Evolutionary conservation across 345 rosid species (phyloP).

Genomic region (Nasturtium officinale): DNA sequence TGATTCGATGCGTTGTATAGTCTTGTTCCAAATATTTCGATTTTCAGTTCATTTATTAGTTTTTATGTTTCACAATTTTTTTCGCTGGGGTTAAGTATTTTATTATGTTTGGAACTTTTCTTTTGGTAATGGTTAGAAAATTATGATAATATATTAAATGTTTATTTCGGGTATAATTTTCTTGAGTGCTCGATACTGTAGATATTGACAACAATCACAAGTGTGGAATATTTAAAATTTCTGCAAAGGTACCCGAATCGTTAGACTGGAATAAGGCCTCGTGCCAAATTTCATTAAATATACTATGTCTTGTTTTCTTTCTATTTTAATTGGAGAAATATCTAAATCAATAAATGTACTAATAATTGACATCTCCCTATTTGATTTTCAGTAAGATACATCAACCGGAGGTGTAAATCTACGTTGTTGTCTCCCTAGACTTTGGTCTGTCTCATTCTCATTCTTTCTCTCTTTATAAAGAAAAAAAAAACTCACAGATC

Average conservation of each 20-base stretch:
- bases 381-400: constrained; percentile 5
- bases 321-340: neutral
- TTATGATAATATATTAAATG: neutral
- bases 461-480: constrained; percentile 33
- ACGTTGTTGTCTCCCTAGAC: constrained; percentile 36
- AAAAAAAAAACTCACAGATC: constrained; percentile 26
- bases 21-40: neutral
- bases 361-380: neutral
- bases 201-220: constrained; percentile 17
- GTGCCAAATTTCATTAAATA: constrained; percentile 12
- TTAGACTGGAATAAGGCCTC: constrained; percentile 26
- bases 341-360: neutral
- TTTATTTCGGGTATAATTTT: neutral
- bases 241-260: neutral
- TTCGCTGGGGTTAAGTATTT: neutral
- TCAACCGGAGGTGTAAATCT: constrained; percentile 1
- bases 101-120: neutral
- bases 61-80: neutral
- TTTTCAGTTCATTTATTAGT: neutral
- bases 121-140: neutral
- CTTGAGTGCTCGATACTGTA: constrained; percentile 22
- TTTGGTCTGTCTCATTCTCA: constrained; percentile 33
- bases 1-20: neutral
- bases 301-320: neutral
- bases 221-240: neutral